Evolutionary conservation across 2,329 filamentous ascomycete genomes (phyloP).

Genomic region (Gaeumannomyces tritici): DNA sequence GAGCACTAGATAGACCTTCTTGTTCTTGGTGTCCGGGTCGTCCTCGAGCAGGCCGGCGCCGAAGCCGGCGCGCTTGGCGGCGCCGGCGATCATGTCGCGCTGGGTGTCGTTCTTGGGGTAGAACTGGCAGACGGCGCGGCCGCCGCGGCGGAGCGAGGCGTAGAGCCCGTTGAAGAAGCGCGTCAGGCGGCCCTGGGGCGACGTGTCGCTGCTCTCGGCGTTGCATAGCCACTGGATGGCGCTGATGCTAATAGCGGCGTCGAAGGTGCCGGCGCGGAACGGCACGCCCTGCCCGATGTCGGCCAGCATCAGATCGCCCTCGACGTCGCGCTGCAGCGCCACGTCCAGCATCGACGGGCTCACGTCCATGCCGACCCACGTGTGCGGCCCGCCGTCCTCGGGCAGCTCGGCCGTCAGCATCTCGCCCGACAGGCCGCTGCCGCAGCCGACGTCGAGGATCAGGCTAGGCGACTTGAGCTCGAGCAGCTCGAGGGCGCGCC

Average conservation of each 20-base stretch:
- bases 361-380: constrained; percentile 97
- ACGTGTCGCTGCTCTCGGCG: constrained; percentile 80
- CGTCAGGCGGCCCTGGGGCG: constrained; percentile 64
- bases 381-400: constrained; percentile 74
- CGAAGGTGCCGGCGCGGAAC: constrained; percentile 85
- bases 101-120: constrained; percentile 95
- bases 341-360: constrained; percentile 94
- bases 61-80: constrained; percentile 89
- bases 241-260: constrained; percentile 88
- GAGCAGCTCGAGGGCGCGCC: constrained; percentile 85
- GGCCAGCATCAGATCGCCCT: constrained; percentile 86
- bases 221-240: constrained; percentile 99
- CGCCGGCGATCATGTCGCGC: constrained; percentile 81
- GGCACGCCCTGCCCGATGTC: constrained; percentile 95
- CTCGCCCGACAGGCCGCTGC: constrained; percentile 87
- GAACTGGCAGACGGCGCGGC: constrained; percentile 90
- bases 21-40: constrained; percentile 91
- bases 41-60: constrained; percentile 92
- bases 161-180: constrained; percentile 93
- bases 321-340: constrained; percentile 81
- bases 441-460: constrained; percentile 94
- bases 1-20: constrained; percentile 90
- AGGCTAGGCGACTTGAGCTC: constrained; percentile 69
- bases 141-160: constrained; percentile 71
- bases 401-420: constrained; percentile 57